Conservation (phyloP, 1,284 basidiomycete species). For the Sanghuangporus weigelae region DNA sequence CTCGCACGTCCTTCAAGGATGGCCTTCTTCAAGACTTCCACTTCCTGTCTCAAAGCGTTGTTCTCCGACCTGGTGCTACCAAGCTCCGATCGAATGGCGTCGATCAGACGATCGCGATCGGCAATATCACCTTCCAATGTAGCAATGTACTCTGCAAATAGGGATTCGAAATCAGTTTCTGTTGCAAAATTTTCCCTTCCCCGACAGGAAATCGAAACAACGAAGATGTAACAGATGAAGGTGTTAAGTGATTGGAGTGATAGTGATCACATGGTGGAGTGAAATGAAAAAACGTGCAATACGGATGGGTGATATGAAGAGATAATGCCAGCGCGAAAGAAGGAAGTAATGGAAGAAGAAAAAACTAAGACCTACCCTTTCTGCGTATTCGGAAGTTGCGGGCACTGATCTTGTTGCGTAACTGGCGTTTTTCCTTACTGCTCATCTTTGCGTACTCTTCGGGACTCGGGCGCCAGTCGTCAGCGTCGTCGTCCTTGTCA, state of each 20-base stretch:
- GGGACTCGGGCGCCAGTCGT: constrained; percentile 79
- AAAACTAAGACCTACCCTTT: constrained; percentile 58
- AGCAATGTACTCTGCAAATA: constrained; percentile 75
- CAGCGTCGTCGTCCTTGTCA: constrained; percentile 42
- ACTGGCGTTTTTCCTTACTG: constrained; percentile 93
- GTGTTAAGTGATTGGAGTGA: background rate
- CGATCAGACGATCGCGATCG: constrained; percentile 87
- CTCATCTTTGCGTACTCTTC: constrained; percentile 96
- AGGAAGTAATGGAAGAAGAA: background rate
- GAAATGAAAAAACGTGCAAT: background rate
- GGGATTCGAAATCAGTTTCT: background rate
- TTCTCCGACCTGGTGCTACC: constrained; percentile 80
- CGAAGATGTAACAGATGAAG: background rate
- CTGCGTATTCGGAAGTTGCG: constrained; percentile 90
- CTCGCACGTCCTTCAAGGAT: constrained; percentile 57
- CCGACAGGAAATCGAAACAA: background rate
- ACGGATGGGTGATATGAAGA: background rate
- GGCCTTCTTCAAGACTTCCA: constrained; percentile 76
- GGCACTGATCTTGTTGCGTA: constrained; percentile 95
- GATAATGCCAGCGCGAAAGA: background rate
- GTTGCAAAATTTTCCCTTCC: background rate
- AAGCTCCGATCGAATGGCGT: constrained; percentile 83
- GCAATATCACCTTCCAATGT: constrained; percentile 92
- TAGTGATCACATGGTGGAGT: background rate
- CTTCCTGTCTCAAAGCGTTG: constrained; percentile 77